Conservation (phyloP, 2,329 filamentous ascomycete genomes). For the Botrytis porri region DNA sequence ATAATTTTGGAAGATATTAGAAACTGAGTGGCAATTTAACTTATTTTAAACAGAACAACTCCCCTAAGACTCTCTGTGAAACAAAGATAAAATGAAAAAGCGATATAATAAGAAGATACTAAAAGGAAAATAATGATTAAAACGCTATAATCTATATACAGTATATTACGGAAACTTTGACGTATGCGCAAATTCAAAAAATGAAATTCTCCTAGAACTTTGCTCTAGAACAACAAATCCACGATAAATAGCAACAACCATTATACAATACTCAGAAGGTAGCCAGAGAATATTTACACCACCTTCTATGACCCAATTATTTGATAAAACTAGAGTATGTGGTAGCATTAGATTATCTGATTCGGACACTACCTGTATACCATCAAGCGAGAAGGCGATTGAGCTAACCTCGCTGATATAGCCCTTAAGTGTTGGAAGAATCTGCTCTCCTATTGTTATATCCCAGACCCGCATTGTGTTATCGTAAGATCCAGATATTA, state of each 20-base stretch:
- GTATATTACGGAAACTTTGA: too few relatives aligned
- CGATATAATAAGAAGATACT: too few relatives aligned
- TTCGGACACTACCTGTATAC: slow-evolving; percentile 18
- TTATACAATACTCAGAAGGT: neutral
- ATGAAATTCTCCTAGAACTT: neutral
- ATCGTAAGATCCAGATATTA: too few relatives aligned
- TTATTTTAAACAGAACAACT: too few relatives aligned
- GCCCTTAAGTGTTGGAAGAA: slow-evolving; percentile 64
- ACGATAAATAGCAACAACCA: neutral
- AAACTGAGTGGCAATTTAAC: too few relatives aligned
- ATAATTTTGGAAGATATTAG: too few relatives aligned
- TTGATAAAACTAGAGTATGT: neutral
- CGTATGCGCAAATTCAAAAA: neutral
- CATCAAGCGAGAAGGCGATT: slow-evolving; percentile 22
- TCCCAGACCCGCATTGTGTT: slow-evolving; percentile 58
- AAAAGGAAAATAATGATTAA: too few relatives aligned
- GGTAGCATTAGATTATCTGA: slow-evolving; percentile 17
- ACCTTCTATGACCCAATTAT: neutral
- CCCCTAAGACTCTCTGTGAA: too few relatives aligned
- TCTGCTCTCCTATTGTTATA: slow-evolving; percentile 53
- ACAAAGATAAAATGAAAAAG: too few relatives aligned
- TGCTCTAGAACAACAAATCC: neutral
- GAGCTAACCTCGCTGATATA: slow-evolving; percentile 37
- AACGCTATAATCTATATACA: too few relatives aligned
- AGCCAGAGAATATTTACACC: slow-evolving; percentile 8